These are phyloP conservation scores for Plasmodium vivax DNA, from an alignment of 169 alveolate genomes.

Conservation along the genomic window DNA sequence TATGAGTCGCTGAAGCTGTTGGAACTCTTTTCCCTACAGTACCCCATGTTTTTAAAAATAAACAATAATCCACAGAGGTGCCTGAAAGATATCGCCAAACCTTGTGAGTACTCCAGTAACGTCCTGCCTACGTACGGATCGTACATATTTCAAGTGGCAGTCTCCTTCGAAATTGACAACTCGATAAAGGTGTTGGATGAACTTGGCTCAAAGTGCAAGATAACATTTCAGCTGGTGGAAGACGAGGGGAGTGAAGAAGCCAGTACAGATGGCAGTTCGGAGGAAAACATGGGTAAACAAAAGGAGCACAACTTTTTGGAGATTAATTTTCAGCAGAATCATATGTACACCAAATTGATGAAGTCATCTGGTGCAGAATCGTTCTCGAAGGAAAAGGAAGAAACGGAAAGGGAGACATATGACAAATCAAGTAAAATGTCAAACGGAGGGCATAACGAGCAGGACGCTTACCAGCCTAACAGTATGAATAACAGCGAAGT, in stretches of 20 bases:
- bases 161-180: conserved; percentile 73
- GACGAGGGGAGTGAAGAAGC: conserved; percentile 25
- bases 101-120: conserved; percentile 58
- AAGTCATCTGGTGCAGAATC: background rate
- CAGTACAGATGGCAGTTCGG: background rate
- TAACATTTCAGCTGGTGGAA: conserved; percentile 62
- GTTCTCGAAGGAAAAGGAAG: conserved; percentile 14
- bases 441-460: background rate
- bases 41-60: conserved; percentile 75
- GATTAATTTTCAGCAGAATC: conserved; percentile 54
- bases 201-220: conserved; percentile 66
- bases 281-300: background rate
- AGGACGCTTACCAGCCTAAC: background rate
- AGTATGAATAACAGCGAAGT: background rate
- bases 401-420: background rate
- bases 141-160: conserved; percentile 70
- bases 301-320: conserved; percentile 57
- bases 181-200: conserved; percentile 77
- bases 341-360: conserved; percentile 61
- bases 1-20: conserved; percentile 65
- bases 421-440: background rate
- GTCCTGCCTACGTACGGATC: conserved; percentile 65
- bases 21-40: conserved; percentile 67
- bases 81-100: conserved; percentile 32
- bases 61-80: conserved; percentile 52